Evolutionary conservation across 2,329 filamentous ascomycete species (phyloP).

Genomic region (Neoscytalidium dimidiatum): DNA sequence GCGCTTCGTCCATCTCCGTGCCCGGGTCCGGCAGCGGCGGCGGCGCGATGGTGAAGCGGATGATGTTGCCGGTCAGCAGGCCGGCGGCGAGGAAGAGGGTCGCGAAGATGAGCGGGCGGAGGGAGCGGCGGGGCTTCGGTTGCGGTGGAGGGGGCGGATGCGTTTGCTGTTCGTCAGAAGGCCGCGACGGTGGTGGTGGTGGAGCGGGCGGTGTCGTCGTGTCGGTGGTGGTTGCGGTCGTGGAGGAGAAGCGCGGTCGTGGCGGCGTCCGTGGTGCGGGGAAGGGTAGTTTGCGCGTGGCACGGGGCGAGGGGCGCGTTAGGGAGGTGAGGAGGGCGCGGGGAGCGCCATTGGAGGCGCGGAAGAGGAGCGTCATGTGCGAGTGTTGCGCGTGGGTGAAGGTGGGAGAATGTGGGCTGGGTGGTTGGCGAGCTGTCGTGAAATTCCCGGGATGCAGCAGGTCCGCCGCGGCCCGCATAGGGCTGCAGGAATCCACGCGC

Average conservation of each 20-base stretch:
- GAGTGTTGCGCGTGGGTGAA: background rate
- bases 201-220: background rate
- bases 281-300: background rate
- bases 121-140: background rate
- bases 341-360: background rate
- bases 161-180: background rate
- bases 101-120: slow-evolving; percentile 9
- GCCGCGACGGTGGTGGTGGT: background rate
- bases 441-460: background rate
- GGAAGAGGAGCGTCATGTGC: background rate
- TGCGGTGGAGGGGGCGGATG: background rate
- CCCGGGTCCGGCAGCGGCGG: slow-evolving; percentile 6
- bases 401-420: background rate
- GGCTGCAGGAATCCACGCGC: background rate
- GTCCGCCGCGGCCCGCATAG: background rate
- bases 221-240: background rate
- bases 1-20: background rate
- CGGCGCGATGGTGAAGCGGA: slow-evolving; percentile 10
- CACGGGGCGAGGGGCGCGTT: background rate
- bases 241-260: slow-evolving; percentile 7
- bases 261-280: background rate
- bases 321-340: background rate
- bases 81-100: slow-evolving; percentile 12
- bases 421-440: background rate
- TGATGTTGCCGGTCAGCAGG: slow-evolving; percentile 8